Conservation (phyloP, 1,139 yeast species). For the Magnusiomyces tetraspermus region DNA sequence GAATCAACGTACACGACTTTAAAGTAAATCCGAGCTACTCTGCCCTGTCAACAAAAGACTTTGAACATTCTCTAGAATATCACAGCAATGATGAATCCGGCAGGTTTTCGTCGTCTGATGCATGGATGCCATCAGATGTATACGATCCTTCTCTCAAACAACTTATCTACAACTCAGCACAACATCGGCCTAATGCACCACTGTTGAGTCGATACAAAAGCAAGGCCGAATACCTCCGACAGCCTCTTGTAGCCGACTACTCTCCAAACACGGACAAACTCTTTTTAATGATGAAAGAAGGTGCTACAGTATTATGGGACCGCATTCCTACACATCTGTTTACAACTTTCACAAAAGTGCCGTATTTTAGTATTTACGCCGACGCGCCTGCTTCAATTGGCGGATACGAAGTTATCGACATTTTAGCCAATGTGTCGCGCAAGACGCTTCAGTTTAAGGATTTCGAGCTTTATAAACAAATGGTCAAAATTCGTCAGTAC, state of each 20-base stretch:
- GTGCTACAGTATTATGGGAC: slow-evolving; percentile 31
- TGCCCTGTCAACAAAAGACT: no score
- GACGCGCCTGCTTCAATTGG: slow-evolving; percentile 30
- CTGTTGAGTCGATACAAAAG: neutral
- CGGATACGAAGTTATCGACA: slow-evolving; percentile 31
- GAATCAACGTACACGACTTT: no score
- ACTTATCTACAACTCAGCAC: neutral
- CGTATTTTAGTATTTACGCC: slow-evolving; percentile 31
- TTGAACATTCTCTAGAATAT: neutral
- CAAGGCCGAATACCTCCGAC: slow-evolving; percentile 18
- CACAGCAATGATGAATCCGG: neutral
- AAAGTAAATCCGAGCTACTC: no score
- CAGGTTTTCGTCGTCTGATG: slow-evolving; percentile 8
- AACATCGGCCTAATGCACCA: neutral
- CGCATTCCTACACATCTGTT: slow-evolving; percentile 32
- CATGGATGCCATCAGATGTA: slow-evolving; percentile 12
- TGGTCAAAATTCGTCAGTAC: slow-evolving; percentile 22
- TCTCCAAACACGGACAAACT: slow-evolving; percentile 22
- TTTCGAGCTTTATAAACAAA: slow-evolving; percentile 26
- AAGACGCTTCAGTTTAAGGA: slow-evolving; percentile 18
- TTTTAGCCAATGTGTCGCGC: slow-evolving; percentile 26
- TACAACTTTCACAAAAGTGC: slow-evolving; percentile 31
- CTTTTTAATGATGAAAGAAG: slow-evolving; percentile 33
- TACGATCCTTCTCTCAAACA: neutral
- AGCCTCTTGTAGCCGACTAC: slow-evolving; percentile 24